Base-by-base conservation (phyloP, 768 basidiomycete species). In the Termitomyces sp. region DNA sequence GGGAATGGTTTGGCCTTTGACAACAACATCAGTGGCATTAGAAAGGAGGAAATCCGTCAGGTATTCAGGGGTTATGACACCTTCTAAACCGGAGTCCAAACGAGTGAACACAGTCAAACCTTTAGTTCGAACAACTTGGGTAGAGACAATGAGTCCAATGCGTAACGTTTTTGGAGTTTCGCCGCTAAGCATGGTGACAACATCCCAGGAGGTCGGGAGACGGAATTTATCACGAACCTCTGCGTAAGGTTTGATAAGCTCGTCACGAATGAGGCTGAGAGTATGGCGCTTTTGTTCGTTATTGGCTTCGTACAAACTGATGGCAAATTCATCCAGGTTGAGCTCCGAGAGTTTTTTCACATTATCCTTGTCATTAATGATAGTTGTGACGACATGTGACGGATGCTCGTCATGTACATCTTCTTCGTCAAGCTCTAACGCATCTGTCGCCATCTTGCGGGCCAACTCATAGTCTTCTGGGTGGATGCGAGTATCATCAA, bases 401-500 rank as follows among this genome's bases (percentile, higher is more conserved):
- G 94, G 91, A 68, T 96, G 91, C 65, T 90, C 86, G 62, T 92
- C 92, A 56, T 91, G 90, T 35, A 94, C 80, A 73, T 99, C 97
- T 70, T 98, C 97, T 66, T 96, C 94, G 63, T 99, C 97, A n/a
- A 93, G 80, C 67, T 98, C 97, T 14, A 98, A 81, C 5, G 96
- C 94, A 71, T 98, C 94, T 20, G 92, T 91, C 38, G 96, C 96
- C 94, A 99, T 97, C 77, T 98, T 98, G 36, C 93, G 87, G 4
- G 97, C 96, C 40, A 98, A 80, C 63, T 98, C 95, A 68, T 98
- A 99, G 72, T 99, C 97, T 69, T 96, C 92, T 6, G 93, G 93
- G 67, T 99, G 97, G 54, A 99, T 92, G 20, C 97, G 90, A 38
- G 95, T 98, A 66, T 87, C 86, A 67, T 99, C 97, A 53, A 99